Conservation (phyloP, 1,284 basidiomycete species). For the Puccinia hordei region DNA sequence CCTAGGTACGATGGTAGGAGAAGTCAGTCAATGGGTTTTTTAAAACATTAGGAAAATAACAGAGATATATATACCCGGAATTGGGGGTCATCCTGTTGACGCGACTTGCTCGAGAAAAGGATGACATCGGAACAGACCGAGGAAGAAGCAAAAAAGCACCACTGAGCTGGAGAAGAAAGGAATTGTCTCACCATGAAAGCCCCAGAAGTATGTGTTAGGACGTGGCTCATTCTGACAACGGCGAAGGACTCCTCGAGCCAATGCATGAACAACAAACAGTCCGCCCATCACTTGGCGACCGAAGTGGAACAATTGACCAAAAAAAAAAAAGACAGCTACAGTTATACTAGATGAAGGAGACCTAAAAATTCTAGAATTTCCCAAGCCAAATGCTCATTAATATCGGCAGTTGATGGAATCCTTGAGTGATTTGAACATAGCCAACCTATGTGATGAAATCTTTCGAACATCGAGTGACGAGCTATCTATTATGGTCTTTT, state of each 20-base stretch:
- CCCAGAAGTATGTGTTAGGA: neutral
- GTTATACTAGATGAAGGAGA: neutral
- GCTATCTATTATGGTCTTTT: neutral
- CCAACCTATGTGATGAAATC: neutral
- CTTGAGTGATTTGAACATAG: neutral
- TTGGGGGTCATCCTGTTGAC: neutral
- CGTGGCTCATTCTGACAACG: neutral
- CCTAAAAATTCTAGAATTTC: neutral
- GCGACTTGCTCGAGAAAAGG: neutral
- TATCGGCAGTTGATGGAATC: neutral
- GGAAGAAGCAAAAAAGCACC: neutral
- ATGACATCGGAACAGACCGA: neutral
- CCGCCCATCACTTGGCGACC: conserved; percentile 23
- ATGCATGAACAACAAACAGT: conserved; percentile 1
- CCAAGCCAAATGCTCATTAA: neutral
- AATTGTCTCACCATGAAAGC: neutral
- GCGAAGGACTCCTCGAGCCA: conserved; percentile 14
- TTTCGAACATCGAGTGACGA: neutral
- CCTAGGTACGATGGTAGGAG: neutral
- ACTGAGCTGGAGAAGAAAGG: neutral
- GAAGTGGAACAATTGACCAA: neutral
- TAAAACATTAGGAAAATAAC: neutral
- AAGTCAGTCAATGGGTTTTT: neutral
- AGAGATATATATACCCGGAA: neutral
- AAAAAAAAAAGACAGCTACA: neutral